Evolutionary conservation across 306 rosid genomes (phyloP).

Genomic region (peach (Prunus persica)): Prunus_persica_NCBIv2 NC_034009.1:5281501-5282000

Average conservation of each 20-base stretch:
- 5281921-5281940: background rate
- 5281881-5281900: background rate
- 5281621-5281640: too few relatives aligned
- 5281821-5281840: background rate
- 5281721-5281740: background rate
- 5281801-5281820: background rate
- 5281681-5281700: too few relatives aligned
- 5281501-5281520: conserved; percentile 47
- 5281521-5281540: background rate
- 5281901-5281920: background rate
- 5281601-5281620: too few relatives aligned
- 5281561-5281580: conserved; percentile 2
- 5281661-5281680: too few relatives aligned
- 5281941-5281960: background rate
- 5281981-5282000: too few relatives aligned
- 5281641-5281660: too few relatives aligned
- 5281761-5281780: background rate
- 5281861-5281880: conserved; percentile 5
- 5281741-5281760: background rate
- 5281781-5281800: background rate
- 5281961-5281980: too few relatives aligned
- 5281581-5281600: background rate
- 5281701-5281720: background rate
- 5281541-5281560: background rate
- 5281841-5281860: background rate